Conservation (phyloP, 441 rosid genomes). For the Pelargonium myrrhifolium region DNA sequence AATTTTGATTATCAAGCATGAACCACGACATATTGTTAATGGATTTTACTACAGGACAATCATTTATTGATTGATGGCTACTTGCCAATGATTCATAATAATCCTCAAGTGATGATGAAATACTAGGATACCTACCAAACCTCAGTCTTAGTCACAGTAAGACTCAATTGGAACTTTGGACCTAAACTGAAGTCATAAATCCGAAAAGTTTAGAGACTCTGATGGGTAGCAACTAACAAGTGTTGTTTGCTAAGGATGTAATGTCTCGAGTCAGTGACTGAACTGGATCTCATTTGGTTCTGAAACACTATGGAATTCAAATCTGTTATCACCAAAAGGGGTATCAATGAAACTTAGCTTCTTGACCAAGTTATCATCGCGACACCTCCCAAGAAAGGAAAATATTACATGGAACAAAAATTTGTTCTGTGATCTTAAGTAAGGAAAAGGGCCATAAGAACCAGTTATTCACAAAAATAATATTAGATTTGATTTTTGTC, state of each 20-base stretch:
- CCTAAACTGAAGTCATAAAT: background rate
- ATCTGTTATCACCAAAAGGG: no score
- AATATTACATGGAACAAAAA: no score
- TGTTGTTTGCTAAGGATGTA: background rate
- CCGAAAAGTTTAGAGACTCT: no score
- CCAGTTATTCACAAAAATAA: no score
- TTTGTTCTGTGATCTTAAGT: no score
- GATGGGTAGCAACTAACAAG: background rate
- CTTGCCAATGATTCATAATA: background rate
- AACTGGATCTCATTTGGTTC: background rate
- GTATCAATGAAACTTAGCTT: no score
- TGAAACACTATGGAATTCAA: no score
- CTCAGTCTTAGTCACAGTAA: background rate
- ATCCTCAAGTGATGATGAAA: background rate
- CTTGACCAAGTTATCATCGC: no score
- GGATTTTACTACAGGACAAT: background rate
- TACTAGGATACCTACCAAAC: background rate
- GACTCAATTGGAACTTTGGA: background rate
- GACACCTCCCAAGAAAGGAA: no score
- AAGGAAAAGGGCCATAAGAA: no score
- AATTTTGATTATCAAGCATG: no score
- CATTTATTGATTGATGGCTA: background rate
- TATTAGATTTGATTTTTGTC: no score
- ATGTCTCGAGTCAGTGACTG: background rate
- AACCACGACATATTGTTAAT: background rate